Percentiles rank a stretch among this genome's conserved stretches.
phyloP scores from a whole-genome alignment of 768 basidiomycete genomes.

The Infundibulicybe gibba region DNA sequence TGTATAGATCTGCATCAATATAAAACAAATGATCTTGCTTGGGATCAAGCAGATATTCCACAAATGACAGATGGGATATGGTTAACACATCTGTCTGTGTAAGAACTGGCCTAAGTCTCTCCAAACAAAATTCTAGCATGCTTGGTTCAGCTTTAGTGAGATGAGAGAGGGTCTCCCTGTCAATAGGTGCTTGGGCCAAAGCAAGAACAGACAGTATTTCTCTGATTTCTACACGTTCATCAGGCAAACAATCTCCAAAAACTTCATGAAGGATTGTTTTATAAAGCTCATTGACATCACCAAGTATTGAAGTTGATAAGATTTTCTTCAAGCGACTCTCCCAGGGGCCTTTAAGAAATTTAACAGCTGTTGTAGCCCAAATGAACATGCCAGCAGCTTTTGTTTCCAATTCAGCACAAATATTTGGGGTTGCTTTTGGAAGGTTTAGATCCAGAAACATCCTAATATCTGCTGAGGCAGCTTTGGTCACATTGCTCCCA shows the following conservation, averaged over 20 bases:
- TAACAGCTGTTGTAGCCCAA: slow-evolving; percentile 16
- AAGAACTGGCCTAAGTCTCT: not conserved
- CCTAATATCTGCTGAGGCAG: too few species aligned
- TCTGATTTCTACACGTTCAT: not conserved
- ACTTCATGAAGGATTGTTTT: not conserved
- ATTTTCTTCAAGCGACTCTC: not conserved
- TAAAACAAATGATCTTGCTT: not conserved
- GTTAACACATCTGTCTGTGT: not conserved
- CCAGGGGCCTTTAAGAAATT: slow-evolving; percentile 10
- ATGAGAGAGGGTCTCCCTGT: not conserved
- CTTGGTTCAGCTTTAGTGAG: too few species aligned
- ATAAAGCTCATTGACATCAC: not conserved
- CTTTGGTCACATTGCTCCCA: too few species aligned
- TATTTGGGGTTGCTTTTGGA: too few species aligned
- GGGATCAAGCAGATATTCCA: not conserved
- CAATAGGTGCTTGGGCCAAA: not conserved
- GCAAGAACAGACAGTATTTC: not conserved
- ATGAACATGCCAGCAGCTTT: slow-evolving; percentile 13
- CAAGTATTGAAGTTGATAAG: not conserved
- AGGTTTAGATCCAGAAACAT: too few species aligned
- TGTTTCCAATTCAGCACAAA: too few species aligned
- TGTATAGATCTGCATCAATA: not conserved
- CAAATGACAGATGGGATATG: not conserved
- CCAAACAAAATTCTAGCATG: not conserved
- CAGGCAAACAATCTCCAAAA: too few species aligned